Evolutionary conservation across 202 grass and related monocot species (phyloP), one percentile per base, ranked within the genome.

Genomic region (Alloteropsis angusta): DNA sequence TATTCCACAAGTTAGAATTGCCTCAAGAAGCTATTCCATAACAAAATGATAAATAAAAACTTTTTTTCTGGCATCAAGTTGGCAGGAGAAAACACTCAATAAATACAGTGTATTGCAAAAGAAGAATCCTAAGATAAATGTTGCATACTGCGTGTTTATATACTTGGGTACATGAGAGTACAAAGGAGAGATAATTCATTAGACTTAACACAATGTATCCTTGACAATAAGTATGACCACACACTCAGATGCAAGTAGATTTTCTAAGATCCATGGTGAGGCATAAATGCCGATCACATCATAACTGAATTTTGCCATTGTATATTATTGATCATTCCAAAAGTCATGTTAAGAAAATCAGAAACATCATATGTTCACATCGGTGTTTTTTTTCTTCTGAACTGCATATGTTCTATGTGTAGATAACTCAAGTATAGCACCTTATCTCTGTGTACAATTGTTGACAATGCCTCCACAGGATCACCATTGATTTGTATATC

Each of bases 361-460:
- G 3, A 80, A 68, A 65, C 17, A 45, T 57, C 26, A 32, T 55
- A 65, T 59, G 39, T 48, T 82, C 28, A 41, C 15, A 82, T 48
- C 2, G 2, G 16, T 23, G 47, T 52, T 82, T 68, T 32, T 68
- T 46, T 58, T 30, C 3, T 78, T 49, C 22, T 23, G 35, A 74
- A 87, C 56, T 49, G 15, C 48, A 76, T 69, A 79, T 14, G 18
- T 75, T 58, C 4, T 77, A 36, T 42, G 5, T 39, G 14, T 65
- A 70, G 37, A 72, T 65, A 69, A 78, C 17, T 42, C 7, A 54
- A 76, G 37, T 61, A 18, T 18, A 71, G 37, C 73, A 97, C 94
- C 91, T 92, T 97, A 82, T 97, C 94, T 78, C 74, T 92, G 78
- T 97, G 94, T 38, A 97, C 94, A 87, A 97, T 97, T 81, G 94